Base-by-base conservation (phyloP, 2,329 filamentous ascomycete species). In the Cercospora canescens region DNA sequence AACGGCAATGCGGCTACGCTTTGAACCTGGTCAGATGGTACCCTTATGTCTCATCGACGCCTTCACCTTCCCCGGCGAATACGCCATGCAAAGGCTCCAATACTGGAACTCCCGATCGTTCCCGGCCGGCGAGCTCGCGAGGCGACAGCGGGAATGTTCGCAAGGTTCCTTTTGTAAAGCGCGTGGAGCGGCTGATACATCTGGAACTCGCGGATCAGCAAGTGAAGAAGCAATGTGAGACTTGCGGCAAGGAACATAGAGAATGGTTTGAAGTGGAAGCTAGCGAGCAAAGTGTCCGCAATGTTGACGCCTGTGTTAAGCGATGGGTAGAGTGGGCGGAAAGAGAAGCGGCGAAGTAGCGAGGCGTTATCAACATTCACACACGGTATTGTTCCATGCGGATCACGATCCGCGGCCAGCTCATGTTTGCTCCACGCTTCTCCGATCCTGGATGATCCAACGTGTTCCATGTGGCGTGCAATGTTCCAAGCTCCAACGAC, bases 211-310 rank as follows among this genome's bases (percentile, higher is more conserved):
- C 84, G 5, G 84, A 83, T 45, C 80, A 84, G 71, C 81, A 78
- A 78, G 88, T 80, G 65, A 88, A 84, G 79, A 88, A 77, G 18
- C 86, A 86, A 60, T 99, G 95, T 74, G 83, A 84, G 4, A 86
- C 88, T 1, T 99, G 95, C 76, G 93, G 93, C 1, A 89, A 89
- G 74, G 89, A 93, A 73, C 95, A 99, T 78, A 84, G 90, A 60
- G 95, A 99, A 81, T 99, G 94, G 94, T 99, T 99, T 77, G 91
- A 96, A 80, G 89, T 97, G 1, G 88, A 92, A 68, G 91, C 92
- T 0, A 89, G 83, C 24, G 86, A 89, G 69, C 85, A 89, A 30
- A 91, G 89, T 0, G 84, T 98, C 3, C 87, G 84, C 67, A 84
- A 75, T 28, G 86, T 92, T 9, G 89, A 92, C 79, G 88, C 91